Base-by-base conservation (phyloP, 2,329 filamentous ascomycete species). In the Aspergillus sp. region DNA sequence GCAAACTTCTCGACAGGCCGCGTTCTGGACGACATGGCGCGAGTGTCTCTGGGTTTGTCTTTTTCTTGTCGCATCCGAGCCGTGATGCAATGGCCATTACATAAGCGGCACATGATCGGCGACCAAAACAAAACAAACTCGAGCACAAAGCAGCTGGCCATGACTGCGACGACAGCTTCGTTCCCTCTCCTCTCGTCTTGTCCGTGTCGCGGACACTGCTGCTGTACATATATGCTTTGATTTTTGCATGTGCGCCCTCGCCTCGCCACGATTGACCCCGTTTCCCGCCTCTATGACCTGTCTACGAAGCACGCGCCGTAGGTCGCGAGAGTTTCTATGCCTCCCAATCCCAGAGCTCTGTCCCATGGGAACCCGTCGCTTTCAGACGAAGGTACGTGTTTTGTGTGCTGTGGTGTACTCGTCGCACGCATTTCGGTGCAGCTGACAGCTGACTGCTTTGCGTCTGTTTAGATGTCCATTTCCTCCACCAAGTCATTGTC, bases 401-500 rank as follows among this genome's bases (percentile, higher is more conserved):
- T 32, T 8, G 8, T 13, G 20, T 17, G 24, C 25, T 7, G n/a
- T 15, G 29, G n/a, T n/a, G n/a, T n/a, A n/a, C 11, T 8, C 5
- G 8, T 13, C 8, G 11, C 10, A 15, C 3, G 4, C 36, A 11
- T 32, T 16, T 35, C 16, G 41, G 24, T 12, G 10, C 3, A 24
- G 5, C 30, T 42, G 19, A 36, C 22, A 30, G 5, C 30, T 42
- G 19, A 36, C 22, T 30, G 30, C 26, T 12, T 27, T n/a, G 24
- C 15, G 35, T 11, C 16, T 16, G 15, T 28, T 12, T 43, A 86
- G 88, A 93, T 64, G 82, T 94, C 56, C 72, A 74, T 40, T 71
- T 86, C 40, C 69, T 94, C 36, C 81, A 86, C 58, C 71, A 81
- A 37, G 83, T 94, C 49, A 78, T 93, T 49, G 66, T 69, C 39